phyloP scores from a whole-genome alignment of 768 basidiomycete species.

The Tricholoma hemisulphureum region DNA sequence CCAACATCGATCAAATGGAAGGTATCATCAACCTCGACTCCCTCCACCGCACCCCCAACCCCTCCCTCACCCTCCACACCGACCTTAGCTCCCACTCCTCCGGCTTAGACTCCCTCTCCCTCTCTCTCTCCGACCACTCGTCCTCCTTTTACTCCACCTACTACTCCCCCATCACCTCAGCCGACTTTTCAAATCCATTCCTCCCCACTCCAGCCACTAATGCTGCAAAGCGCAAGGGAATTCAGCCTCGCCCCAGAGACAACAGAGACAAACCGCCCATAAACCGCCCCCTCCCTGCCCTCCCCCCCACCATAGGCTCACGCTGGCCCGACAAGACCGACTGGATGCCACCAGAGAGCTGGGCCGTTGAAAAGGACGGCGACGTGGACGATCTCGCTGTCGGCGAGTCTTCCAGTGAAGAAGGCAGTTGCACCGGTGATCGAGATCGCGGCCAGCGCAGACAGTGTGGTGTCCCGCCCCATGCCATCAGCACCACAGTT shows the following conservation, averaged over 20 bases:
- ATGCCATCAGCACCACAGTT: neutral
- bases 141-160: constrained; percentile 18
- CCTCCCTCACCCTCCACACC: neutral
- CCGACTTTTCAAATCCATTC: constrained; percentile 45
- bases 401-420: constrained; percentile 29
- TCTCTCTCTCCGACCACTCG: constrained; percentile 23
- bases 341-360: constrained; percentile 77
- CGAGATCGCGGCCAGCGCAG: constrained; percentile 3
- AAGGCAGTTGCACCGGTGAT: constrained; percentile 20
- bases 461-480: neutral
- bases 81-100: neutral
- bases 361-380: constrained; percentile 61
- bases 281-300: neutral
- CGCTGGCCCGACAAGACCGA: constrained; percentile 6
- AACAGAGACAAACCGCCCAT: neutral
- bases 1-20: constrained; percentile 73
- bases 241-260: constrained; percentile 11
- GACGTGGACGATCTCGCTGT: constrained; percentile 35
- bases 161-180: constrained; percentile 16
- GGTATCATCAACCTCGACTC: constrained; percentile 65
- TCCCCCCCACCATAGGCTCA: neutral
- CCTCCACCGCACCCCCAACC: neutral
- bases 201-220: constrained; percentile 27
- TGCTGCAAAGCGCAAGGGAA: constrained; percentile 20
- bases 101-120: neutral